These are phyloP conservation scores for Neurospora africana DNA, from an alignment of 495 filamentous ascomycete species.

Conservation along the genomic window DNA sequence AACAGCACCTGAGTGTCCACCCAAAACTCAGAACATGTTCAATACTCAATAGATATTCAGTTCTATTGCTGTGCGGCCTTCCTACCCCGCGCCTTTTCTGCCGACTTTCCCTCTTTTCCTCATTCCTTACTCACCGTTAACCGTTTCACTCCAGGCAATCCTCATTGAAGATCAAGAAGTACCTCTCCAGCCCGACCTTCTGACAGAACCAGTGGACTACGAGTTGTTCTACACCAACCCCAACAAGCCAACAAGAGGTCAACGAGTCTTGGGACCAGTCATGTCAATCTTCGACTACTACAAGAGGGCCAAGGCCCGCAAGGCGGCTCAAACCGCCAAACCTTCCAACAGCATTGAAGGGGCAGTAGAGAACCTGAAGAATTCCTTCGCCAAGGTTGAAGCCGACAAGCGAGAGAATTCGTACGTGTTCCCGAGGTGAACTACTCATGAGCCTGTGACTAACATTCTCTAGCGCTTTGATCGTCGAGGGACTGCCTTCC, in stretches of 20 bases:
- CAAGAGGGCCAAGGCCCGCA: slow-evolving; percentile 18
- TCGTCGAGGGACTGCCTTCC: slow-evolving; percentile 22
- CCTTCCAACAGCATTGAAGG: neutral
- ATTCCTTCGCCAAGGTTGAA: slow-evolving; percentile 24
- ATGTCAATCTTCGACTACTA: slow-evolving; percentile 35
- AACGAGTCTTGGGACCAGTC: slow-evolving; percentile 30
- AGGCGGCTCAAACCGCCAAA: neutral
- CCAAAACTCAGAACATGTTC: neutral
- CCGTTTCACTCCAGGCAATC: slow-evolving; percentile 23
- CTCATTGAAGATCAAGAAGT: slow-evolving; percentile 28
- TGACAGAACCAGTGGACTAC: slow-evolving; percentile 26
- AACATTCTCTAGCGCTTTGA: slow-evolving; percentile 20
- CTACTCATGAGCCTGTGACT: slow-evolving; percentile 5
- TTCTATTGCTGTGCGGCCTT: neutral
- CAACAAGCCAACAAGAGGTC: slow-evolving; percentile 17
- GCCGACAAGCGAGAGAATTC: slow-evolving; percentile 41
- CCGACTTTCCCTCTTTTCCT: neutral
- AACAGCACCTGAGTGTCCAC: neutral
- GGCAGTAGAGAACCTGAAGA: slow-evolving; percentile 22
- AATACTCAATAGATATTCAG: neutral
- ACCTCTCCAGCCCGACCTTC: neutral
- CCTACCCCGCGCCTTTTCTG: neutral
- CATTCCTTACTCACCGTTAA: slow-evolving; percentile 4
- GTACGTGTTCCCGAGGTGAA: slow-evolving; percentile 40
- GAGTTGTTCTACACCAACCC: slow-evolving; percentile 32